A percentile compares a stretch with the other conserved stretches of the same genome.
Evolutionary conservation across 1,139 yeast species (phyloP).

Genomic region (Yamadazyma trypodendri): DNA sequence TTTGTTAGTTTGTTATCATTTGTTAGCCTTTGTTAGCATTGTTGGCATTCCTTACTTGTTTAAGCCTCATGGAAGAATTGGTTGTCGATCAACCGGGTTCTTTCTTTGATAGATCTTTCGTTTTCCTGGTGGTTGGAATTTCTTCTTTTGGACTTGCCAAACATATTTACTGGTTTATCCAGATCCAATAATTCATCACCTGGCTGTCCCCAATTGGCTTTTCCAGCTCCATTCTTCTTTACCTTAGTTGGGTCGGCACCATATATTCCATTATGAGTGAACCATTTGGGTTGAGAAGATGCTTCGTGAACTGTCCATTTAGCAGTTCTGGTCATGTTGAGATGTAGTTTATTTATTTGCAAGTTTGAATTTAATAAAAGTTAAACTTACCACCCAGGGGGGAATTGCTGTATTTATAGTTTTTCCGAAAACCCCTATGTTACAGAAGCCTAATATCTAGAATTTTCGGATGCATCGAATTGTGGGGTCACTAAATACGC

Average conservation of each 20-base stretch:
- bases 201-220: conserved; percentile 70
- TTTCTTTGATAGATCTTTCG: conserved; percentile 25
- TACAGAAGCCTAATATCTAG: background rate
- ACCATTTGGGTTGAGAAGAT: conserved; percentile 64
- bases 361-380: too few relatives aligned
- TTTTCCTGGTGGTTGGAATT: conserved; percentile 42
- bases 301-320: conserved; percentile 72
- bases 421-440: background rate
- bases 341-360: conserved; percentile 1
- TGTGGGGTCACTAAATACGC: conserved; percentile 1
- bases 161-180: conserved; percentile 19
- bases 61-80: conserved; percentile 9
- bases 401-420: background rate
- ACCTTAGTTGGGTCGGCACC: conserved; percentile 71
- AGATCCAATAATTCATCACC: conserved; percentile 63
- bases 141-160: conserved; percentile 30
- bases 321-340: conserved; percentile 76
- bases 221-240: conserved; percentile 86
- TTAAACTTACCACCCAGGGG: background rate
- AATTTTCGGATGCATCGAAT: background rate
- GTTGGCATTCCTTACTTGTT: background rate
- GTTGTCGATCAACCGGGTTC: conserved; percentile 25
- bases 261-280: conserved; percentile 68
- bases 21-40: background rate
- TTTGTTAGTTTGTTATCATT: background rate